Base-by-base conservation (phyloP, 2,329 filamentous ascomycete genomes). In the Fusarium siculi region DNA sequence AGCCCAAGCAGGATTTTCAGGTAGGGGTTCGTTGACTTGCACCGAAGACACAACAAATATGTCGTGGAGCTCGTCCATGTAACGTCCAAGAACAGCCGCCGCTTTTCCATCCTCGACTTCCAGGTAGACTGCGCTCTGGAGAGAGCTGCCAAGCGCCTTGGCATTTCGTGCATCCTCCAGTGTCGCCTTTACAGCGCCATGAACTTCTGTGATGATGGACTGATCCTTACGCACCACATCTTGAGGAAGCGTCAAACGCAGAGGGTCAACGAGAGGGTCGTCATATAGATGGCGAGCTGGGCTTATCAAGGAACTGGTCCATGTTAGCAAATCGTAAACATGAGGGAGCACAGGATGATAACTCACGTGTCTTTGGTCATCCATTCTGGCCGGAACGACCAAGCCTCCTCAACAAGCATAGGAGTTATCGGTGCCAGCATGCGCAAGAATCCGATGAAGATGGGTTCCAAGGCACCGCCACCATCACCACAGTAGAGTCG, bases 371-470 rank as follows among this genome's bases (percentile, higher is more conserved):
- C 84, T 28, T 85, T 79, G 57, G 87, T 87, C 81, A 96, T 88
- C 81, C 87, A 88, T 15, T 85, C 81, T 1, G 95, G 93, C 7
- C 91, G 88, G 81, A 95, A 89, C 60, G 92, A 91, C 94, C 94
- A 97, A 2, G 93, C 92, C 82, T 98, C 96, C 79, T 97, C 93
- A 1, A 98, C 92, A 8, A 98, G 87, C 43, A 95, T 81, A 2
- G 96, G 96, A 15, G 92, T 93, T 62, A 97, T 88, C 4, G 96
- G 95, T 5, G 90, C 91, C 36, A 98, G 86, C 87, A 97, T 94
- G 60, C 91, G 88, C 69, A 95, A 84, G 23, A 98, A 85, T 40
- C 94, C 90, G 10, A 89, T 83, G 68, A 96, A 91, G 61, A 98
- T 89, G 34, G 88, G 86, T 73, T 89, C 87, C 53, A 93, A 82